These are phyloP conservation scores for Globisporangium barbulae DNA, from an alignment of 352 stramenopile species.

Conservation along the genomic window DNA sequence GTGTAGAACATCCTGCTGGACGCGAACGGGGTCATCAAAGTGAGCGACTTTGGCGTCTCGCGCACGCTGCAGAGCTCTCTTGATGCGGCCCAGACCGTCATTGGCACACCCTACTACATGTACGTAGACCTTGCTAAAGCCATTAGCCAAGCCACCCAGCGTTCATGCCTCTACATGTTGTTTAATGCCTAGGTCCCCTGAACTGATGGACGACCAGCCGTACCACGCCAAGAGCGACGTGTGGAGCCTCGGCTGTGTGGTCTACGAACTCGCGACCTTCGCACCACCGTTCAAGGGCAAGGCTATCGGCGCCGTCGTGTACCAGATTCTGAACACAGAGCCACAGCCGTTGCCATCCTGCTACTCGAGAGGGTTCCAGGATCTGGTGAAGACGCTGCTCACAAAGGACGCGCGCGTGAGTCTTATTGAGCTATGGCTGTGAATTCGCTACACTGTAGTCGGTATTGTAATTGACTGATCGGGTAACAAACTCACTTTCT, in stretches of 20 bases:
- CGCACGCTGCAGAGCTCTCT: slow-evolving; percentile 38
- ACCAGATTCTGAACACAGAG: slow-evolving; percentile 40
- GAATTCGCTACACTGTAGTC: background rate
- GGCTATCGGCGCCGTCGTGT: slow-evolving; percentile 55
- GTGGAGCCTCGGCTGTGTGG: slow-evolving; percentile 80
- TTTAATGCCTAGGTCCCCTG: slow-evolving; percentile 41
- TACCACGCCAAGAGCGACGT: slow-evolving; percentile 80
- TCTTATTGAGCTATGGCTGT: background rate
- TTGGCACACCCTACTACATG: slow-evolving; percentile 78
- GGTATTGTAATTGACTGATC: background rate
- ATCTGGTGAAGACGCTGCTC: slow-evolving; percentile 33
- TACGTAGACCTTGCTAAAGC: slow-evolving; percentile 13
- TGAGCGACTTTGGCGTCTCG: slow-evolving; percentile 72
- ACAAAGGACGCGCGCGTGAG: slow-evolving; percentile 40
- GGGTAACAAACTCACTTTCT: background rate
- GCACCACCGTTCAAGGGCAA: slow-evolving; percentile 57
- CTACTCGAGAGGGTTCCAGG: slow-evolving; percentile 31
- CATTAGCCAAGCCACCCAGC: too few relatives aligned
- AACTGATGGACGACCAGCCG: slow-evolving; percentile 56
- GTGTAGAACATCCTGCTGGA: slow-evolving; percentile 55
- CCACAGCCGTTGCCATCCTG: slow-evolving; percentile 23
- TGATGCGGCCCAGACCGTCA: slow-evolving; percentile 51
- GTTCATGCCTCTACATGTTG: background rate
- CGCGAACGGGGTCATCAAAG: slow-evolving; percentile 53
- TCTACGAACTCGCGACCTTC: slow-evolving; percentile 72